A percentile compares a stretch with the other conserved stretches of the same genome.
Evolutionary conservation across 345 rosid genomes (phyloP).

Genomic region (Sapria himalayana): DNA sequence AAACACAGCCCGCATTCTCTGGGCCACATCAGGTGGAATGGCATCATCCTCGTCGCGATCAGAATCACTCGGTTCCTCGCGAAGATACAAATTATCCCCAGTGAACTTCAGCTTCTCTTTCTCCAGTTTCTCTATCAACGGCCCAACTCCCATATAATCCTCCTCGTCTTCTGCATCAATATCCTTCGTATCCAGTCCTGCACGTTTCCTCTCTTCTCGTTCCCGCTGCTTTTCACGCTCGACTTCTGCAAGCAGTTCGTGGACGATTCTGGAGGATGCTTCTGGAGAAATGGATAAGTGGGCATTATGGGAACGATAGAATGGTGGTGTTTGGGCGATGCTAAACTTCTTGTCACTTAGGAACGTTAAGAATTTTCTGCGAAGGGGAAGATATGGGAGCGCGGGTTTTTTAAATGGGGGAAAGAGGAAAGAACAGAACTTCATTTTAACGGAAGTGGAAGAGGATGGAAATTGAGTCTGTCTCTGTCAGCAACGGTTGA

Average conservation of each 20-base stretch:
- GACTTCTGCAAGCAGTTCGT: conserved; percentile 33
- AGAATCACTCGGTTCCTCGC: conserved; percentile 57
- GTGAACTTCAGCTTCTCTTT: conserved; percentile 28
- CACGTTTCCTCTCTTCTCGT: conserved; percentile 39
- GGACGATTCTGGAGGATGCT: conserved; percentile 12
- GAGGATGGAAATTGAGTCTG: too few relatives aligned
- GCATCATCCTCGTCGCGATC: conserved; percentile 54
- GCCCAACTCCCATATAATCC: conserved; percentile 60
- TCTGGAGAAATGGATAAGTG: conserved; percentile 18
- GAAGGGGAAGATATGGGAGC: conserved; percentile 1
- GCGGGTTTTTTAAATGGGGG: conserved; percentile 5
- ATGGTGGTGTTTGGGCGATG: conserved; percentile 11
- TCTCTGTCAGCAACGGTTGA: too few relatives aligned
- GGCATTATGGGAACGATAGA: conserved; percentile 11
- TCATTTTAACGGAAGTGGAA: too few relatives aligned
- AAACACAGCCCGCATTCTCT: conserved; percentile 17
- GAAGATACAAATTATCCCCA: conserved; percentile 11
- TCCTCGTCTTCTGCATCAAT: conserved; percentile 70
- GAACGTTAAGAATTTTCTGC: conserved; percentile 7
- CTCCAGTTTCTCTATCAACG: conserved; percentile 58
- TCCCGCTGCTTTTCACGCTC: conserved; percentile 63
- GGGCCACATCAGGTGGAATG: conserved; percentile 16
- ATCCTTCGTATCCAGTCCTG: conserved; percentile 53
- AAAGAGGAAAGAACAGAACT: conserved; percentile 9
- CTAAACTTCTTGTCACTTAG: conserved; percentile 7